These are phyloP conservation scores for Candida sanyiensis DNA, from an alignment of 805 yeast species.

Conservation along the genomic window DNA sequence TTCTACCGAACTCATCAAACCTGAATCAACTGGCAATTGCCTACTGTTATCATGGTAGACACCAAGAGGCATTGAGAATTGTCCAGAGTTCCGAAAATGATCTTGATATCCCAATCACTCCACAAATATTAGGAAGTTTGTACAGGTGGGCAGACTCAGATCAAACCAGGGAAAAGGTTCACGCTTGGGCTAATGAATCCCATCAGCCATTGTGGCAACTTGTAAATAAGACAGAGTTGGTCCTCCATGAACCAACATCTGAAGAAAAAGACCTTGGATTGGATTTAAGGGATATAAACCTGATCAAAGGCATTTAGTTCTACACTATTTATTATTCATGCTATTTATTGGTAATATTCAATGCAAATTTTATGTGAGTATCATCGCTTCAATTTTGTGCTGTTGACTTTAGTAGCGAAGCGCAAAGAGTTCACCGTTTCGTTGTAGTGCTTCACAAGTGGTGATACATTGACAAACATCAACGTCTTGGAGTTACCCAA, in stretches of 20 bases:
- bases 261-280: constrained; percentile 13
- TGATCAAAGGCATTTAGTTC: constrained; percentile 11
- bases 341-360: neutral
- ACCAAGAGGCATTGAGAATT: constrained; percentile 48
- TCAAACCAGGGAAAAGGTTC: constrained; percentile 15
- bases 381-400: constrained; percentile 34
- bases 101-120: constrained; percentile 39
- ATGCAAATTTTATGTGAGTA: neutral
- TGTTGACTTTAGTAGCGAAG: constrained; percentile 80
- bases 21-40: constrained; percentile 61
- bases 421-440: constrained; percentile 84
- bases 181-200: constrained; percentile 32
- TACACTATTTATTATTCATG: neutral
- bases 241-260: constrained; percentile 1
- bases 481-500: constrained; percentile 84
- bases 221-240: constrained; percentile 23
- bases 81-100: constrained; percentile 40
- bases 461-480: constrained; percentile 89
- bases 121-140: constrained; percentile 41
- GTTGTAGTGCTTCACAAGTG: constrained; percentile 50
- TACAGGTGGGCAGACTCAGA: constrained; percentile 36
- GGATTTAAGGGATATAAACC: constrained; percentile 10
- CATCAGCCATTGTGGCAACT: constrained; percentile 35
- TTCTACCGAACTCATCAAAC: constrained; percentile 47
- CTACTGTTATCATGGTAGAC: constrained; percentile 60